Conservation (phyloP, 192 early-diverging fungal genomes). For the Ambispora gerdemannii region DNA sequence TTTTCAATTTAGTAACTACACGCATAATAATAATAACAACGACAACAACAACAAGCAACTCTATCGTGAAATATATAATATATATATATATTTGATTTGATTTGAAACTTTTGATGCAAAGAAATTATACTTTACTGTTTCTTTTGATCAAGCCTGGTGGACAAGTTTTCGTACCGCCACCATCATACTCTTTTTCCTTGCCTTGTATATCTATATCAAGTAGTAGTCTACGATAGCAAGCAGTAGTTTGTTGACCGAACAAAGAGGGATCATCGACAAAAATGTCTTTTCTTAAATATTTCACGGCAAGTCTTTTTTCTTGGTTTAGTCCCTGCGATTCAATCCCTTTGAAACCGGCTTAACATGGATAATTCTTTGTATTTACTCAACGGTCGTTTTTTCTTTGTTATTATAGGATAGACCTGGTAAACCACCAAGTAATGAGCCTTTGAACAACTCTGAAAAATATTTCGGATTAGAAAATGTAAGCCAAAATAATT, state of each 20-base stretch:
- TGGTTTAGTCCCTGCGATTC: no score
- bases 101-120: background rate
- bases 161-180: background rate
- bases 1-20: no score
- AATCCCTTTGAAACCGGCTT: background rate
- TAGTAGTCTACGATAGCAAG: background rate
- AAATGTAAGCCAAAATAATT: conserved; percentile 25
- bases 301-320: background rate
- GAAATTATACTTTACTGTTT: background rate
- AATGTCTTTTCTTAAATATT: background rate
- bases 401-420: background rate
- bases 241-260: background rate
- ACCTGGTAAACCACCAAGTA: conserved; percentile 4
- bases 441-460: conserved; percentile 17
- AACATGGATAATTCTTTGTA: background rate
- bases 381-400: background rate
- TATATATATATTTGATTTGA: no score
- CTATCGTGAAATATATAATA: no score
- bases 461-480: conserved; percentile 29
- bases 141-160: background rate
- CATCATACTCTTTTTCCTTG: background rate
- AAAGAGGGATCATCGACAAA: background rate
- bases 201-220: background rate
- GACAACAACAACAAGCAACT: no score
- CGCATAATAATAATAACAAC: no score